phyloP scores from a whole-genome alignment of 106 monocot genomes.

The Dioscorea dumetorum region DNA sequence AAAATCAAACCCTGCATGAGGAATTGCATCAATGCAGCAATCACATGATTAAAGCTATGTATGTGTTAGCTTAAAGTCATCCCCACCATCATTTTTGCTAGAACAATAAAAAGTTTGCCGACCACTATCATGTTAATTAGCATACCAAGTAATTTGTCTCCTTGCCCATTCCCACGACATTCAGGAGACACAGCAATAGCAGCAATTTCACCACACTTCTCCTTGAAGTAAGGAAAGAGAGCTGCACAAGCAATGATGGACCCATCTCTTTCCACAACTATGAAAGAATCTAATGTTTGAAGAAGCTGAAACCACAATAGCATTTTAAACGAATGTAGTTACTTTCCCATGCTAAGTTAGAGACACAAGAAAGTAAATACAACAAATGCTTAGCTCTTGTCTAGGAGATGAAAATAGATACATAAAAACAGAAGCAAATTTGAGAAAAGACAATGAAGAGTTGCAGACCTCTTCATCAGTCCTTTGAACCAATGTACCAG shows the following conservation, averaged over 20 bases:
- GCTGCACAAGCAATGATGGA: conserved; percentile 91
- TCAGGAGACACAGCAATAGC: conserved; percentile 82
- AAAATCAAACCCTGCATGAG: too few species aligned
- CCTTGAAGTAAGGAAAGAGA: conserved; percentile 64
- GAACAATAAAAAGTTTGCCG: background rate
- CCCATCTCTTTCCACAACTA: conserved; percentile 89
- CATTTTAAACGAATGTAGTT: background rate
- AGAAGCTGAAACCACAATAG: conserved; percentile 38
- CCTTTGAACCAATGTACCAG: conserved; percentile 59
- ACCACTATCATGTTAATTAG: background rate
- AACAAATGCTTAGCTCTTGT: too few species aligned
- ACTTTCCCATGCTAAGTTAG: background rate
- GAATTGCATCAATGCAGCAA: background rate
- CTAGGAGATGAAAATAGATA: too few species aligned
- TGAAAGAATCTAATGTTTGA: conserved; percentile 45
- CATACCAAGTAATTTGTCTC: conserved; percentile 85
- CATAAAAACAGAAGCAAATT: too few species aligned
- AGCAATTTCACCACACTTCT: conserved; percentile 86
- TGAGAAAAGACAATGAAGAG: background rate
- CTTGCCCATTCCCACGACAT: conserved; percentile 86
- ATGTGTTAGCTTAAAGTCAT: background rate
- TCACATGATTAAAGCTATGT: background rate
- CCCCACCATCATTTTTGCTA: background rate
- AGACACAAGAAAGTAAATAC: too few species aligned
- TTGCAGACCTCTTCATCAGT: conserved; percentile 57